phyloP scores from a whole-genome alignment of 257 asterid species.

The Nicotiana attenuata region DNA sequence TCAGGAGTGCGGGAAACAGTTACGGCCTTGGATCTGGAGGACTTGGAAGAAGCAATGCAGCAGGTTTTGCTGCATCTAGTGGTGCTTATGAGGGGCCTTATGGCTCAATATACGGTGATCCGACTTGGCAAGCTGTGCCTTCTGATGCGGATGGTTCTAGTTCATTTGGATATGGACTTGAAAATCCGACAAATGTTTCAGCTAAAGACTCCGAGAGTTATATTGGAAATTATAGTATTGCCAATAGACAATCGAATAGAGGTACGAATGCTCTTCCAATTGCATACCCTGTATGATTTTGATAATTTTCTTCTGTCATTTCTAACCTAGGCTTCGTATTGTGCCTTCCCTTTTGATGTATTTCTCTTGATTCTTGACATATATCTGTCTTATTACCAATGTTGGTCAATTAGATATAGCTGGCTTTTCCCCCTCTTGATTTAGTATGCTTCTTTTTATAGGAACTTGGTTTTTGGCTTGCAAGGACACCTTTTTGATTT shows the following conservation, averaged over 20 bases:
- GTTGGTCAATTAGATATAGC: background rate
- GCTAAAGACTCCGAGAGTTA: slow-evolving; percentile 40
- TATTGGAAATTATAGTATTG: slow-evolving; percentile 37
- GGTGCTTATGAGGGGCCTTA: slow-evolving; percentile 40
- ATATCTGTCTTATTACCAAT: background rate
- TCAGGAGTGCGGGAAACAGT: slow-evolving; percentile 54
- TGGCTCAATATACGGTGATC: slow-evolving; percentile 37
- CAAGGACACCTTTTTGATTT: background rate
- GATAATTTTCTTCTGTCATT: background rate
- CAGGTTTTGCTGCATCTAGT: slow-evolving; percentile 44
- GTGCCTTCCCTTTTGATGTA: background rate
- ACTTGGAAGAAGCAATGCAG: slow-evolving; percentile 47
- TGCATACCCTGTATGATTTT: slow-evolving; percentile 20
- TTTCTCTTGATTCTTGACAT: background rate
- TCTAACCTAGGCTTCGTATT: background rate
- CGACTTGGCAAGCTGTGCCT: slow-evolving; percentile 43
- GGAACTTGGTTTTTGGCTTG: background rate
- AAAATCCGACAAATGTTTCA: slow-evolving; percentile 29
- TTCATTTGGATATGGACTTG: slow-evolving; percentile 47
- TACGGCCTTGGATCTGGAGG: slow-evolving; percentile 59
- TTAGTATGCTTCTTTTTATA: background rate
- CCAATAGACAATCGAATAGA: slow-evolving; percentile 67
- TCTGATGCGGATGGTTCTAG: slow-evolving; percentile 33
- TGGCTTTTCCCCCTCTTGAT: background rate
- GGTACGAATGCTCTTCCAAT: slow-evolving; percentile 39